Evolutionary conservation across 768 basidiomycete species (phyloP).

Genomic region (Naganishia antarctica): DNA sequence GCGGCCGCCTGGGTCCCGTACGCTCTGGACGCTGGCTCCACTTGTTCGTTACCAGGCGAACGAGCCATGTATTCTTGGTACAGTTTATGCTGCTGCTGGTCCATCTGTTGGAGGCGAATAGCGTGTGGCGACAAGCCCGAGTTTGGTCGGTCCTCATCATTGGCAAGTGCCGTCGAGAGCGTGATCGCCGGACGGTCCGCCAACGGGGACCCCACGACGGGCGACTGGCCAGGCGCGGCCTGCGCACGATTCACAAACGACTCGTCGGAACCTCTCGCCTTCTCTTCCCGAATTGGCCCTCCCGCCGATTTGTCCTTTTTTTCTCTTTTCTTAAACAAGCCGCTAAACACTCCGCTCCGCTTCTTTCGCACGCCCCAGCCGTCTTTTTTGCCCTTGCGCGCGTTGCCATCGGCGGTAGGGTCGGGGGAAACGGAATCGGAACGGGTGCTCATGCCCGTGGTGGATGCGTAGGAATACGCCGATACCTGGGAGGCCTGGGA

Average conservation of each 20-base stretch:
- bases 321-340: conserved; percentile 71
- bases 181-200: conserved; percentile 3
- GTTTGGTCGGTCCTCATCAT: neutral
- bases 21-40: conserved; percentile 63
- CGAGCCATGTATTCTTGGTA: conserved; percentile 86
- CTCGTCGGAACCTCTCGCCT: conserved; percentile 15
- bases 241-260: conserved; percentile 12
- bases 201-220: neutral
- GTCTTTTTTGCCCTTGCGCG: conserved; percentile 60
- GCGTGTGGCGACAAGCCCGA: conserved; percentile 56
- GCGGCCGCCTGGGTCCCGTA: conserved; percentile 73
- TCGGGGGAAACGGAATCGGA: conserved; percentile 45
- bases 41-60: conserved; percentile 62
- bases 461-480: conserved; percentile 5
- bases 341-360: conserved; percentile 67
- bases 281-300: too few relatives aligned
- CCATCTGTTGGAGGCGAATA: conserved; percentile 71
- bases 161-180: neutral
- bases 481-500: neutral
- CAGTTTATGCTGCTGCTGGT: conserved; percentile 78
- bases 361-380: conserved; percentile 52
- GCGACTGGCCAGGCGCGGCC: neutral
- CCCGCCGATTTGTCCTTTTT: conserved; percentile 59
- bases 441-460: conserved; percentile 16
- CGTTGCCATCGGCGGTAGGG: conserved; percentile 31